A percentile compares a stretch with the other conserved stretches of the same genome.
phyloP scores from a whole-genome alignment of 257 asterid genomes.

The Ballota nigra region DNA sequence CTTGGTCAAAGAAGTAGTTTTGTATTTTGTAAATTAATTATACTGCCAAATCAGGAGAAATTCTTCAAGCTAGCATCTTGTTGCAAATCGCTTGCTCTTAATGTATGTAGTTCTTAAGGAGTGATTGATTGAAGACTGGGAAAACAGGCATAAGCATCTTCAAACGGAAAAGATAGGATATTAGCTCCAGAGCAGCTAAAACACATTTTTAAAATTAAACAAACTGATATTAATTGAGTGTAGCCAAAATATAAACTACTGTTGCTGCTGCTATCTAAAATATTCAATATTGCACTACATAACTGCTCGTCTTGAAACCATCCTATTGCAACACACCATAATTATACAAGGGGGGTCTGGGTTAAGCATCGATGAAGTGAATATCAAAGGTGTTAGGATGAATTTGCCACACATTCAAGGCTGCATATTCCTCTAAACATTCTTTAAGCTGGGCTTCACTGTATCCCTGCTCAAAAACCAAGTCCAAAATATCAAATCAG shows the following conservation, averaged over 20 bases:
- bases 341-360: too few species aligned
- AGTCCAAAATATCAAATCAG: neutral
- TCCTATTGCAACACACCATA: neutral
- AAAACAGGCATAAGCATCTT: too few species aligned
- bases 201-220: too few species aligned
- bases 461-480: slow-evolving; percentile 73
- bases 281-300: neutral
- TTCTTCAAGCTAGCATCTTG: too few species aligned
- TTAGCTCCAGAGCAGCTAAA: too few species aligned
- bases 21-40: too few species aligned
- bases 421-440: slow-evolving; percentile 95
- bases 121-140: too few species aligned
- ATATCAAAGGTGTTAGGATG: slow-evolving; percentile 93
- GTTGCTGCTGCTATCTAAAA: neutral
- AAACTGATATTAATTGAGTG: neutral
- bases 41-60: too few species aligned
- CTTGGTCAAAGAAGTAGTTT: too few species aligned
- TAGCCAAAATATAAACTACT: neutral
- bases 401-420: slow-evolving; percentile 97
- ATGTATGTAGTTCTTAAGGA: too few species aligned
- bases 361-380: slow-evolving; percentile 35
- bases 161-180: too few species aligned
- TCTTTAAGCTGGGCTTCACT: slow-evolving; percentile 94
- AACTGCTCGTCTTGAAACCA: neutral
- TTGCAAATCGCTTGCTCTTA: too few species aligned